Evolutionary conservation across 179 eudicot genomes (phyloP).

Genomic region (Gypsophila paniculata): DNA sequence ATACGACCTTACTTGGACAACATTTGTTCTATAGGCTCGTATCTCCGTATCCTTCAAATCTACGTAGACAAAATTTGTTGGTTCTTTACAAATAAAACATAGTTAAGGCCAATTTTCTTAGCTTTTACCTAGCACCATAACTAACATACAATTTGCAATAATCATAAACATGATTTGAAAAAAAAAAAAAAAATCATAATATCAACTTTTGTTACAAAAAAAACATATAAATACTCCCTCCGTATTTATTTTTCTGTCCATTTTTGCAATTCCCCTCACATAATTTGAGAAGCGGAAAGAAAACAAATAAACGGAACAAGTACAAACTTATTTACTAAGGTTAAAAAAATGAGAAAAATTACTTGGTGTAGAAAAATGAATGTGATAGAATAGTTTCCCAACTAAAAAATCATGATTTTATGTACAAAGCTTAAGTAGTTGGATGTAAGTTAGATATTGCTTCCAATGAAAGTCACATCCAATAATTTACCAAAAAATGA

Average conservation of each 20-base stretch:
- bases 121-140: conserved; percentile 11
- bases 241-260: too few species aligned
- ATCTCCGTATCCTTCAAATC: too few species aligned
- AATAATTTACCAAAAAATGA: conserved; percentile 12
- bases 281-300: too few species aligned
- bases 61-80: not conserved
- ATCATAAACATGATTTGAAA: not conserved
- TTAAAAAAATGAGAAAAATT: not conserved
- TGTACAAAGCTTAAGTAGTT: not conserved
- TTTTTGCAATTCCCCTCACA: too few species aligned
- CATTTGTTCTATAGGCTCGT: too few species aligned
- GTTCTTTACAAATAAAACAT: not conserved
- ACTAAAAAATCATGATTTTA: conserved; percentile 10
- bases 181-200: too few species aligned
- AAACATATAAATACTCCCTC: too few species aligned
- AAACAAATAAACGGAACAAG: too few species aligned
- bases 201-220: too few species aligned
- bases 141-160: conserved; percentile 16
- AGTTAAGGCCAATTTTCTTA: not conserved
- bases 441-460: conserved; percentile 23
- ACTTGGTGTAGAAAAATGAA: conserved; percentile 15
- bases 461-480: conserved; percentile 23
- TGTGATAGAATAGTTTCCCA: conserved; percentile 14
- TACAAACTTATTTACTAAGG: too few species aligned
- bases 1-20: not conserved